These are phyloP conservation scores for Gryganskiella cystojenkinii DNA, from an alignment of 192 early-diverging fungal genomes.

Conservation along the genomic window DNA sequence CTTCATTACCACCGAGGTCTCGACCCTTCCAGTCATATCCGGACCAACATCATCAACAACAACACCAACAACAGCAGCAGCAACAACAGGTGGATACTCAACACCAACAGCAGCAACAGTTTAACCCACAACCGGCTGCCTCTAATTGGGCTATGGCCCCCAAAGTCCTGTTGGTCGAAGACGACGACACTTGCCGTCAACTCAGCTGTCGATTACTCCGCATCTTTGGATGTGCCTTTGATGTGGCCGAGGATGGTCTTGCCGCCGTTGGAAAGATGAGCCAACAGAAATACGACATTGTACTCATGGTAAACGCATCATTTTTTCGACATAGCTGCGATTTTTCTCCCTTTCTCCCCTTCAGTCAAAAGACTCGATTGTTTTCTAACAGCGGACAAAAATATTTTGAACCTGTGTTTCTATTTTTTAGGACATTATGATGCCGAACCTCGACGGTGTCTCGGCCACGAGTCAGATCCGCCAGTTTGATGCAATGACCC, in stretches of 20 bases:
- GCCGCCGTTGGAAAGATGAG: slow-evolving; percentile 71
- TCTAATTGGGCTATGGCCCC: slow-evolving; percentile 61
- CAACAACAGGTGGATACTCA: neutral
- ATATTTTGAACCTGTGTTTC: slow-evolving; percentile 2
- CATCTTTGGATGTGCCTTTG: slow-evolving; percentile 72
- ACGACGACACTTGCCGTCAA: slow-evolving; percentile 65
- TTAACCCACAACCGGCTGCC: neutral
- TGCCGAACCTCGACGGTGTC: slow-evolving; percentile 78
- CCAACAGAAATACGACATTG: slow-evolving; percentile 73
- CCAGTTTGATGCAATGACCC: slow-evolving; percentile 72
- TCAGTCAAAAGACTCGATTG: neutral
- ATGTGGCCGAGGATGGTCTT: slow-evolving; percentile 74
- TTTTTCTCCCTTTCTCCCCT: slow-evolving; percentile 7
- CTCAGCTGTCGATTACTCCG: slow-evolving; percentile 62
- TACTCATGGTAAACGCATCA: slow-evolving; percentile 68
- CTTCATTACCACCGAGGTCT: no score
- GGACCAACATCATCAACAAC: neutral
- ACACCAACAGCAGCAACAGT: slow-evolving; percentile 3
- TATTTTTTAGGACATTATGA: slow-evolving; percentile 68
- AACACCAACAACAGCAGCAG: neutral
- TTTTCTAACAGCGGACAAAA: neutral
- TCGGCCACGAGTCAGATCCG: slow-evolving; percentile 73
- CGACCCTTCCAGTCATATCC: slow-evolving; percentile 5
- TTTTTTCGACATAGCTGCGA: no score
- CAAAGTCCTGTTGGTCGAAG: slow-evolving; percentile 73